Evolutionary conservation across 2,329 filamentous ascomycete species (phyloP).

Genomic region (Fusarium tuaranense): DNA sequence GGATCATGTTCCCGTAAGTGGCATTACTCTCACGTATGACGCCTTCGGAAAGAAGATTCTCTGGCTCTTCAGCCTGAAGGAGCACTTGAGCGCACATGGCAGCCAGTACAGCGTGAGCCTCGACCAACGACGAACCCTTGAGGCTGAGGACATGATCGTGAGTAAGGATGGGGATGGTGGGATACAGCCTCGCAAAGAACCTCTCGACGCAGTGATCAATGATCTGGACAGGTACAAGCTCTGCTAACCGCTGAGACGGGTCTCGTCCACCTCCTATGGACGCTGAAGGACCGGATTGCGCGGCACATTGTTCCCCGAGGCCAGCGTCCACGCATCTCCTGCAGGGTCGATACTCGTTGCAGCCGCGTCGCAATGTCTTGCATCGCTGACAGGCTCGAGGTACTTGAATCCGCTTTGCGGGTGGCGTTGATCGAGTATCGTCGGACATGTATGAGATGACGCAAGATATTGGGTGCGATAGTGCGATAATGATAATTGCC

Average conservation of each 20-base stretch:
- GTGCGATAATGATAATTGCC: background rate
- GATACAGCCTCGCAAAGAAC: constrained; percentile 55
- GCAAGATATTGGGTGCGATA: background rate
- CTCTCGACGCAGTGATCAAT: constrained; percentile 54
- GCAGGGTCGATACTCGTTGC: constrained; percentile 59
- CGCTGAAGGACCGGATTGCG: constrained; percentile 21
- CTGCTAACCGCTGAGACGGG: constrained; percentile 45
- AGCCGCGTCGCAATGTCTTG: constrained; percentile 56
- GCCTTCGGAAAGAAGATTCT: constrained; percentile 47
- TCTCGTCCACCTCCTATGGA: constrained; percentile 6
- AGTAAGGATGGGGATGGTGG: constrained; percentile 58
- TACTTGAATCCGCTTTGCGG: constrained; percentile 55
- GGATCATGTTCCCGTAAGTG: constrained; percentile 52
- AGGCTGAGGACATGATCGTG: constrained; percentile 51
- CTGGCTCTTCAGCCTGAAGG: constrained; percentile 55
- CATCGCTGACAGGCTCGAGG: constrained; percentile 58
- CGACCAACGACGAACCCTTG: constrained; percentile 40
- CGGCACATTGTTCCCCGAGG: constrained; percentile 53
- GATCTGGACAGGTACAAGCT: constrained; percentile 48
- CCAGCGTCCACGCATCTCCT: constrained; percentile 56
- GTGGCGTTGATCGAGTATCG: constrained; percentile 19
- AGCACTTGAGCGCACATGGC: constrained; percentile 56
- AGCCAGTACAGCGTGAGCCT: constrained; percentile 52
- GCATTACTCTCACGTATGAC: constrained; percentile 51
- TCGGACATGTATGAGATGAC: constrained; percentile 6